Base-by-base conservation (phyloP, 2,329 filamentous ascomycete species). In the Colletotrichum lini region DNA sequence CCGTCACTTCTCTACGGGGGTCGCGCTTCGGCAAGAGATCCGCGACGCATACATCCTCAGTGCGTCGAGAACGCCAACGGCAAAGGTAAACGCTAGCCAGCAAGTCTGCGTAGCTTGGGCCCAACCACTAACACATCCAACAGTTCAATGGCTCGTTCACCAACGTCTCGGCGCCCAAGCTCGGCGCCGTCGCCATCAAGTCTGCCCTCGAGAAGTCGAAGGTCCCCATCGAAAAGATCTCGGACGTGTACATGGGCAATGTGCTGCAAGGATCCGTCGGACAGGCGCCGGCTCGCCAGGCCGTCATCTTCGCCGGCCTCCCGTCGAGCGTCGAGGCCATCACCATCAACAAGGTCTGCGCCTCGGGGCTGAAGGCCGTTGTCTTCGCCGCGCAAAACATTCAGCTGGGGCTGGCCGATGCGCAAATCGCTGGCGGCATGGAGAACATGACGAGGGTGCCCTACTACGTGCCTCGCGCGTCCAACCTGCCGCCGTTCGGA, bases 341-440 rank as follows among this genome's bases (percentile, higher is more conserved):
- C 61, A 98, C 96, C 18, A 92, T 99, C 82, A 99, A 99, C 88
- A 99, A 99, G 84, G 96, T 99, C 72, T 99, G 96, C 85, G 93
- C 96, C 4, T 98, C 95, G 0, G 96, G 96, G 6, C 86, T 99
- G 75, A 99, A 99, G 82, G 93, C 96, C 1, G 95, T 98, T 5
- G 91, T 89, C 26, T 89, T 98, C 54, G 96, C 96, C 1, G 96
- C 96, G 1, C 94, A 98, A 79, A 96, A 97, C 79, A 98, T 98
- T 76, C 94, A 98, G 82, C 89, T 99, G 13, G 96, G 96, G 6
- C 88, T 97, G 12, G 90, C 94, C 18, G 94, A 97, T 78, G 95
- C 93, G 0, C 93, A 97, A 80, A 88, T 98, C 9, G 96, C 96
- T 1, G 96, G 96, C 73, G 96, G 96, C 65, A 98, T 99, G 93